These are phyloP conservation scores for Psilocybe sp. DNA, from an alignment of 768 basidiomycete species.

Conservation along the genomic window DNA sequence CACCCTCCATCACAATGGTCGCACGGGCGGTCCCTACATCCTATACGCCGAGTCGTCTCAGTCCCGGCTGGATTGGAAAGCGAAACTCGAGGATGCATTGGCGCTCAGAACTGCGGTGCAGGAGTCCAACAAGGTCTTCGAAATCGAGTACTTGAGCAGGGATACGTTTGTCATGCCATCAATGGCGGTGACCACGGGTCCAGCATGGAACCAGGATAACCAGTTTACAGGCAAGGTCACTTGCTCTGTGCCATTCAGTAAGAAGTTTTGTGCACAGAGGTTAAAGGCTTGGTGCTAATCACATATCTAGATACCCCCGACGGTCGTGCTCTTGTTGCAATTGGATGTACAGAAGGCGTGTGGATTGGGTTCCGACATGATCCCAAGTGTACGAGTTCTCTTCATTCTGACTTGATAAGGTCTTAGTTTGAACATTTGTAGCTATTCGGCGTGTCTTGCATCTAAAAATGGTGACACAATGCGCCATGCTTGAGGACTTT, in stretches of 20 bases:
- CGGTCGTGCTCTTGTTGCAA: slow-evolving; percentile 81
- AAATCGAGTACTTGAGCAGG: slow-evolving; percentile 83
- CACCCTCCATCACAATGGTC: slow-evolving; percentile 85
- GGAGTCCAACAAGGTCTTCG: slow-evolving; percentile 93
- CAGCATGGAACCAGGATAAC: slow-evolving; percentile 74
- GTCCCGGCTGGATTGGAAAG: slow-evolving; percentile 82
- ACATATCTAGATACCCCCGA: slow-evolving; percentile 69
- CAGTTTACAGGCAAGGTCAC: slow-evolving; percentile 84
- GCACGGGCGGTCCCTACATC: slow-evolving; percentile 82
- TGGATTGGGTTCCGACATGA: slow-evolving; percentile 97
- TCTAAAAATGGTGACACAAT: slow-evolving; percentile 90
- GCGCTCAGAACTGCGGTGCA: slow-evolving; percentile 82
- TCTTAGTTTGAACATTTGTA: slow-evolving; percentile 23
- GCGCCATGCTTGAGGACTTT: slow-evolving; percentile 94
- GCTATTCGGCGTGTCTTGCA: slow-evolving; percentile 93
- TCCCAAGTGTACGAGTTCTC: slow-evolving; percentile 61
- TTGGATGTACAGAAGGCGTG: slow-evolving; percentile 94
- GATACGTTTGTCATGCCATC: slow-evolving; percentile 86
- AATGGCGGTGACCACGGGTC: slow-evolving; percentile 42
- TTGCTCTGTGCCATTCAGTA: slow-evolving; percentile 91
- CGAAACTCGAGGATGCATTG: slow-evolving; percentile 85
- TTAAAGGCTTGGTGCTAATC: slow-evolving; percentile 1
- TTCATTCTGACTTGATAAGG: neutral
- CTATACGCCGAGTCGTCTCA: slow-evolving; percentile 83
- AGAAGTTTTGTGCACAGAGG: slow-evolving; percentile 24